A percentile compares a stretch with the other conserved stretches of the same genome.
These are phyloP conservation scores for Amaranthus cruentus DNA, from an alignment of 148 eudicot genomes.

Conservation along the genomic window DNA sequence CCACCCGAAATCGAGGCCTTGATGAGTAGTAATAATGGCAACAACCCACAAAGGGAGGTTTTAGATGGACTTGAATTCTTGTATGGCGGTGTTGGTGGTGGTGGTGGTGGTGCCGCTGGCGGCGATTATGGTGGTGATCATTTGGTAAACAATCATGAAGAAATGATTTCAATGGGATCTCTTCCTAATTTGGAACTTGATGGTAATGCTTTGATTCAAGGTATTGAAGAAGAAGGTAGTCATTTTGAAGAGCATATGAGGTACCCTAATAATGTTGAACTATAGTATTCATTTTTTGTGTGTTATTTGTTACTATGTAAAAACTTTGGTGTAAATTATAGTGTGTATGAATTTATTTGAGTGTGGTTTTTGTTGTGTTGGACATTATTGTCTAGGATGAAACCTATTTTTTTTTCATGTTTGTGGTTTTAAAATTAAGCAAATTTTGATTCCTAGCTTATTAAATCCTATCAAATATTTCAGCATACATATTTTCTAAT, in stretches of 20 bases:
- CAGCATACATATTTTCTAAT: too few species aligned
- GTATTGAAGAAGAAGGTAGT: conserved; percentile 21
- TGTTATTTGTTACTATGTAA: background rate
- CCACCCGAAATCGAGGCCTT: conserved; percentile 35
- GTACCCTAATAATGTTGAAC: background rate
- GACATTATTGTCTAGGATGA: background rate
- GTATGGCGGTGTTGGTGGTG: conserved; percentile 28
- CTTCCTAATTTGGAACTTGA: conserved; percentile 24
- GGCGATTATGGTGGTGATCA: conserved; percentile 22
- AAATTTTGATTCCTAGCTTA: too few species aligned
- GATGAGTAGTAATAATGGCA: conserved; percentile 17
- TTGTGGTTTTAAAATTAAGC: too few species aligned
- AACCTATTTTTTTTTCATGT: conserved; percentile 10
- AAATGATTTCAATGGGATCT: conserved; percentile 37
- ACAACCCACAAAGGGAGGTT: conserved; percentile 26
- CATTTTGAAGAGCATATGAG: conserved; percentile 27
- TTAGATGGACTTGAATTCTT: conserved; percentile 50
- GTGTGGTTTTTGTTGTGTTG: background rate
- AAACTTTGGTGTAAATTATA: conserved; percentile 21
- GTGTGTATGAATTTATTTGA: background rate
- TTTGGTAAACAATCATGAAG: conserved; percentile 19
- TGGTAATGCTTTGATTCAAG: conserved; percentile 18
- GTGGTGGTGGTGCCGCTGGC: background rate
- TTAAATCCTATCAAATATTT: too few species aligned
- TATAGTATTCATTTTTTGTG: conserved; percentile 13